Base-by-base conservation (phyloP, 108 stramenopile species). In the Asterionellopsis glacialis region DNA sequence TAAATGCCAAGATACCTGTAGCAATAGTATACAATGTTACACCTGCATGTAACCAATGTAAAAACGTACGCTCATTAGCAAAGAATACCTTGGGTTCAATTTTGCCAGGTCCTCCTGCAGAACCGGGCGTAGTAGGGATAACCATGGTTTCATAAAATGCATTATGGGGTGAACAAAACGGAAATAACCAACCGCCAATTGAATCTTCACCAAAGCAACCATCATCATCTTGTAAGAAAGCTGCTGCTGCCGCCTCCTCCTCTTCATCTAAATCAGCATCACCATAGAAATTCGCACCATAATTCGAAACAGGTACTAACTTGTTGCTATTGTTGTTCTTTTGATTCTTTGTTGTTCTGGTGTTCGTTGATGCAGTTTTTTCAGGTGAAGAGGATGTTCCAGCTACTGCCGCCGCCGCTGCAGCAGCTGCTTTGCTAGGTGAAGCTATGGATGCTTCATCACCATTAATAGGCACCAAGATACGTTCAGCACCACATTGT, bases 21-120 rank as follows among this genome's bases (percentile, higher is more conserved):
- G 88, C 85, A 61, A 96, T 83, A 38, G 88, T 79, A 47, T 76
- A 84, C 40, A 96, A 63, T 5, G 86, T 80, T 19, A 94, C 86
- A 33, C 79, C 89, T 41, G 81, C 74, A 69, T 92, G 90, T 45
- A 96, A 66, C 98, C 98, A 98, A 61, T 95, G 93, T 41, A 98
- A 60, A 60, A 91, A 96, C n/a, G 96, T 97, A 43, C 98, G 87
- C 70, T 98, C 98, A 64, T 97, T 97, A 55, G 98, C 98, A 65
- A 98, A 93, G 79, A 95, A 95, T 19, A 94, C 70, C 74, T 98
- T 98, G 42, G 98, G 98, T 71, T 98, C 98, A 43, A 98, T 85
- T 80, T 95, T 95, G 59, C 94, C 93, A 33, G 5, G 5, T 2
- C 5, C 33, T 5, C 33, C 33, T 5, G 5, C 33, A 33, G 33